Base-by-base conservation (phyloP, 2,329 filamentous ascomycete genomes). In the Scedosporium dehoogii region DNA sequence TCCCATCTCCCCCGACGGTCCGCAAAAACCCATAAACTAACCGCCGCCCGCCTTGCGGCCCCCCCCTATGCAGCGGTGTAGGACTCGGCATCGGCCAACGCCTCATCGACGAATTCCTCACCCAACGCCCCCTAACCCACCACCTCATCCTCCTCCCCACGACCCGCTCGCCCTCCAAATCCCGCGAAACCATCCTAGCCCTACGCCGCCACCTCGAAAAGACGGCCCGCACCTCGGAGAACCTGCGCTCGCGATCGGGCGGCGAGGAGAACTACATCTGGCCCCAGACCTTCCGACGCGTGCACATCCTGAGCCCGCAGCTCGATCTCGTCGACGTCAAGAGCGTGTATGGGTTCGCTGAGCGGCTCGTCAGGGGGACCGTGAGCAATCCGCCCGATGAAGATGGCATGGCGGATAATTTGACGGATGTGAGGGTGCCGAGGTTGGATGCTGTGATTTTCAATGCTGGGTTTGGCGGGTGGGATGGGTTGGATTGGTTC, bases 401-500 rank as follows among this genome's bases (percentile, higher is more conserved):
- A 44, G 70, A 73, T 58, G 69, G 68, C 51, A 69, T 70, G 41
- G 25, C 61, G 42, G 73, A 75, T 65, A 72, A 73, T 42, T 69
- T 79, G 44, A 71, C 70, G 21, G 73, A 78, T 46, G 76, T 84
- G 21, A 75, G 74, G 21, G 78, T 91, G 48, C 87, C 90, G 1
- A 85, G 87, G 66, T 79, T 99, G 33, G 91, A 97, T 73, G 83
- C 83, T 2, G 79, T 94, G 23, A 80, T 97, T 44, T 87, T 90
- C 72, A 97, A 97, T 73, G 93, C 93, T 16, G 94, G 92, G 0
- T 88, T 93, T 46, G 91, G 92, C 23, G 92, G 91, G 1, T 96
- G 91, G 89, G 83, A 79, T 0, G 90, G 90, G n/a, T 72, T 96
- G 63, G 77, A 91, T 72, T 76, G 73, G 68, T 41, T 59, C 10